Evolutionary conservation across 1,284 basidiomycete species (phyloP), one percentile per base, ranked within the genome.

Genomic region (Malassezia obtusa): DNA sequence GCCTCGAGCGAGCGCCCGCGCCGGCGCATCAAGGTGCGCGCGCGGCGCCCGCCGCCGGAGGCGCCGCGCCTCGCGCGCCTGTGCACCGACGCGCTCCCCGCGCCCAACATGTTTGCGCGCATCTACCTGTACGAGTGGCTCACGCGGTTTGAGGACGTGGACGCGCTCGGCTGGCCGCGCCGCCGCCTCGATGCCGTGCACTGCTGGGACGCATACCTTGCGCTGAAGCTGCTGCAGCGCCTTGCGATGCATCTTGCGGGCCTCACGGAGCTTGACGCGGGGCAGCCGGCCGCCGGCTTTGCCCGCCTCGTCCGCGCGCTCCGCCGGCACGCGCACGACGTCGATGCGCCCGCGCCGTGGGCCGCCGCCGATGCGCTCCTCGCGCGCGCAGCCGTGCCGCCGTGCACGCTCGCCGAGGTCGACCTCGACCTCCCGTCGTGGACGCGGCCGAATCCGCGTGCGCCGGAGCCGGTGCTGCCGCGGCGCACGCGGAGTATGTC

Each of bases 61-160:
- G 33, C 35, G 33, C 52, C 52, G 12, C 14, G 25, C 28, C 45
- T 55, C 2, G 47, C 40, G 12, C 28, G 31, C 22, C 4, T 50
- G 43, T 56, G 50, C 24, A 43, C 31, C 3, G 49, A 49, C 10
- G 39, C 48, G 24, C 44, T 56, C 28, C 48, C 36, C 25, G 21
- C 25, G 21, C 25, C 41, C n/a, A 56, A 56, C 22, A 28, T 56
- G 12, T 40, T 31, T 1, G 53, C 53, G 9, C 53, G 53, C 3
- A 30, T 56, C 17, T 56, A 56, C 22, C 19, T 56, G 26, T 56
- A 56, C 33, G 33, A 43, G 22, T 56, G 45, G 31, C 9, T 56
- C n/a, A 35, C 32, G 21, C 43, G 37, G 1, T 50, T 56, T 25
- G 53, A 50, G 4, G 19, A 50, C 33, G 45, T 30, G 2, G 26